phyloP scores from a whole-genome alignment of 2,329 filamentous ascomycete genomes.

The Akanthomyces uredinophilus region DNA sequence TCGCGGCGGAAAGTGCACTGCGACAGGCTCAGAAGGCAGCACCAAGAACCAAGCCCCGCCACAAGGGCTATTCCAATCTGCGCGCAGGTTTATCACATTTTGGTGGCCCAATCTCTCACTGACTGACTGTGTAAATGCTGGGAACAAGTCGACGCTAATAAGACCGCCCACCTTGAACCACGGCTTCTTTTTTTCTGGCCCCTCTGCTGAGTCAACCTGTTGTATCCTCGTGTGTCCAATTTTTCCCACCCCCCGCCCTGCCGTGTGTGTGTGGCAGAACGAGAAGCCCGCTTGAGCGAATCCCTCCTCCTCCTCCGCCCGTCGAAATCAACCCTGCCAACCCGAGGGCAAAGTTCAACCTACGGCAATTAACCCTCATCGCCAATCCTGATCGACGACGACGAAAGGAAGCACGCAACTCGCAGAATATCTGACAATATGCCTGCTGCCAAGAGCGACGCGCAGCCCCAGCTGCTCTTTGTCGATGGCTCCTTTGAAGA shows the following conservation, averaged over 20 bases:
- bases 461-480: constrained; percentile 59
- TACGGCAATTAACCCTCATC: background rate
- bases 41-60: constrained; percentile 28
- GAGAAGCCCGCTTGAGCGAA: background rate
- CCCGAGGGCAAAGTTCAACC: background rate
- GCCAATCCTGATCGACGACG: constrained; percentile 5
- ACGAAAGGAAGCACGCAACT: background rate
- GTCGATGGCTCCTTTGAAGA: constrained; percentile 93
- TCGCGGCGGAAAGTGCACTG: background rate
- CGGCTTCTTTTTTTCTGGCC: background rate
- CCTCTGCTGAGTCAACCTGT: constrained; percentile 13
- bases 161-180: background rate
- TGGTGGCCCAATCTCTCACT: constrained; percentile 22
- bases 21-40: background rate
- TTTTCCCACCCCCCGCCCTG: constrained; percentile 15
- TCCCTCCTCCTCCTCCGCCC: background rate
- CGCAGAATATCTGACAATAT: constrained; percentile 24
- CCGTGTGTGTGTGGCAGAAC: background rate
- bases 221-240: constrained; percentile 13
- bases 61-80: constrained; percentile 32
- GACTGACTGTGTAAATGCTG: background rate
- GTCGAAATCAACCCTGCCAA: constrained; percentile 12
- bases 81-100: constrained; percentile 22
- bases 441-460: constrained; percentile 34
- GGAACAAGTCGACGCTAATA: constrained; percentile 11